These are phyloP conservation scores for Rhexocercosporidium sp. DNA, from an alignment of 2,329 filamentous ascomycete species.

Conservation along the genomic window DNA sequence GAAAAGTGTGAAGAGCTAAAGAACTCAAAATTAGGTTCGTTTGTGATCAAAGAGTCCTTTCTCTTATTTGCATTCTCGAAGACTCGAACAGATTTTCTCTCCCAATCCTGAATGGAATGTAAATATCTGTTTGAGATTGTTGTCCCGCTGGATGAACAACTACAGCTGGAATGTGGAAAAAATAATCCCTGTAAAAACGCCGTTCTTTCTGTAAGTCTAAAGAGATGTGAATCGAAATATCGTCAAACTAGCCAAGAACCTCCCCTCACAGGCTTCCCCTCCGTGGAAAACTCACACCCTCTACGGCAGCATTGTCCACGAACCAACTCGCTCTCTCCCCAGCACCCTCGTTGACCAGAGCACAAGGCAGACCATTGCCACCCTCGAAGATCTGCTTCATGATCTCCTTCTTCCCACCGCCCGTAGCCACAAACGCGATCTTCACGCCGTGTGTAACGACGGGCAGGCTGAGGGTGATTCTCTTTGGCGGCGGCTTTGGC, in stretches of 20 bases:
- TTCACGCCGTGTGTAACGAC: constrained; percentile 86
- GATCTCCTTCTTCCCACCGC: constrained; percentile 86
- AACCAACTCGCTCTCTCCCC: constrained; percentile 96
- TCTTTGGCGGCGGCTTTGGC: constrained; percentile 88
- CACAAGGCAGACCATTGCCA: constrained; percentile 77
- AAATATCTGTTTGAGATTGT: too few species aligned
- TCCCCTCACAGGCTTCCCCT: constrained; percentile 63
- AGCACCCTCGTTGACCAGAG: constrained; percentile 82
- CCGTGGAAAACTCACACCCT: constrained; percentile 83
- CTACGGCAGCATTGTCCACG: constrained; percentile 82
- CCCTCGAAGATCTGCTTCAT: constrained; percentile 91
- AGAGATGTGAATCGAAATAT: constrained; percentile 3
- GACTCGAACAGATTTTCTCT: too few species aligned
- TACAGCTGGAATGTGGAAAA: background rate
- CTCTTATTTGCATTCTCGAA: too few species aligned
- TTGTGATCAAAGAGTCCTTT: too few species aligned
- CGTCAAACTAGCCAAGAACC: background rate
- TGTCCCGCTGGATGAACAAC: too few species aligned
- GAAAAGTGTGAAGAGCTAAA: too few species aligned
- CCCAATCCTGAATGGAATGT: too few species aligned
- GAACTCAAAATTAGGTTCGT: too few species aligned
- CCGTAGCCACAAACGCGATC: constrained; percentile 91
- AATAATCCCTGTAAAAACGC: background rate
- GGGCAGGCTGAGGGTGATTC: constrained; percentile 91
- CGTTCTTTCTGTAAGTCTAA: constrained; percentile 8